These are phyloP conservation scores for Hydnomerulius pinastri DNA, from an alignment of 768 basidiomycete genomes.

Conservation along the genomic window DNA sequence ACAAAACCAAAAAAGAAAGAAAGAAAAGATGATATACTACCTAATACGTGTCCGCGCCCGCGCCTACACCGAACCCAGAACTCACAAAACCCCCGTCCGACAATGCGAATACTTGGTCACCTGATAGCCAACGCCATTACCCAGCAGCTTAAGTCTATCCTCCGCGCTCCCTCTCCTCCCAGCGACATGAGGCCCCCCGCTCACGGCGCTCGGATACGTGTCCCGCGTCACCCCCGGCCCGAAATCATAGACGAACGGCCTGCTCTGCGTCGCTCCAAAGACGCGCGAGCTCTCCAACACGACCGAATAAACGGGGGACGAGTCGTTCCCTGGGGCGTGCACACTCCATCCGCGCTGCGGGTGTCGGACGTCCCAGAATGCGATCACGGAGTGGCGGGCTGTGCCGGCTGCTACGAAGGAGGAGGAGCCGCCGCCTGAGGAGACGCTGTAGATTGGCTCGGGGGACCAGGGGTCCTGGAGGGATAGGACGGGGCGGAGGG, in stretches of 20 bases:
- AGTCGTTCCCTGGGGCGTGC: conserved; percentile 77
- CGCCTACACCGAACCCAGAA: too few relatives aligned
- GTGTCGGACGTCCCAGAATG: conserved; percentile 79
- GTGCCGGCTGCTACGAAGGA: conserved; percentile 74
- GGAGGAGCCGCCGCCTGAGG: conserved; percentile 69
- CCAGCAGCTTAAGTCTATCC: conserved; percentile 32
- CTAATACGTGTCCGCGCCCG: conserved; percentile 14
- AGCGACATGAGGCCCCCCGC: conserved; percentile 23
- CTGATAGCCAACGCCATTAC: conserved; percentile 48
- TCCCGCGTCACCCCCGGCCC: conserved; percentile 58
- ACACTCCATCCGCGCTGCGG: conserved; percentile 71
- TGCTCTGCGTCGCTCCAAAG: conserved; percentile 75
- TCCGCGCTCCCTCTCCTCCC: conserved; percentile 16
- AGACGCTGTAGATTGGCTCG: conserved; percentile 76
- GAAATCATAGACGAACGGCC: conserved; percentile 81
- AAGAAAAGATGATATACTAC: conserved; percentile 5
- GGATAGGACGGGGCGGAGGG: conserved; percentile 59
- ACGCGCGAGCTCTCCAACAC: conserved; percentile 76
- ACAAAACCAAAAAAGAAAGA: neutral
- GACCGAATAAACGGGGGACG: conserved; percentile 76
- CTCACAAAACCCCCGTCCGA: conserved; percentile 13
- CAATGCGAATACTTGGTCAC: conserved; percentile 49
- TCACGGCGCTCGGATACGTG: conserved; percentile 49
- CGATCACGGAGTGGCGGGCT: conserved; percentile 74
- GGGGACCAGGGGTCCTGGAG: conserved; percentile 67